Evolutionary conservation across 345 rosid species (phyloP).

Genomic region (Eucalyptus erythrocorys): DNA sequence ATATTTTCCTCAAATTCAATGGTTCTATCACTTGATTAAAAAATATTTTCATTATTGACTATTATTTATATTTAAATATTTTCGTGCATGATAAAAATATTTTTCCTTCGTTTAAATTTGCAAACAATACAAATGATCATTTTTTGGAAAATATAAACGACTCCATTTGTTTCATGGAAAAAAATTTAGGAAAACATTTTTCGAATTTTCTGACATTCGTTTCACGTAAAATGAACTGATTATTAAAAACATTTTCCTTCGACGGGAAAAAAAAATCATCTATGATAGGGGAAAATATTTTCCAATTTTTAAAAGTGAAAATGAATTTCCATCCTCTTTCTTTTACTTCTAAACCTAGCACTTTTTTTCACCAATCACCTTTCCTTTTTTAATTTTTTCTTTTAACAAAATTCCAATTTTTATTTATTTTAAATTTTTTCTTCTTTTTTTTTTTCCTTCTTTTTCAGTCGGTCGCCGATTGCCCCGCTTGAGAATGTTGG

Average conservation of each 20-base stretch:
- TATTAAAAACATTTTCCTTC: rapidly evolving
- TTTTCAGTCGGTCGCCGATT: rapidly evolving
- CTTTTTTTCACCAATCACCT: too few species aligned
- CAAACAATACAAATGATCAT: not conserved
- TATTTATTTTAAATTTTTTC: too few species aligned
- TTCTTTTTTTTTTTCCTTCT: rapidly evolving
- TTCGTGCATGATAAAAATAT: not conserved
- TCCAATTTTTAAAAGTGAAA: too few species aligned
- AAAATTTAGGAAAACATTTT: too few species aligned
- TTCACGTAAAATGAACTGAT: rapidly evolving
- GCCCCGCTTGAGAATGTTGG: too few species aligned
- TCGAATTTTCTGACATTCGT: rapidly evolving
- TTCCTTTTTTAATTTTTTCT: too few species aligned
- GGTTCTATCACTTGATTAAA: not conserved
- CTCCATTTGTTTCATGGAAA: rapidly evolving
- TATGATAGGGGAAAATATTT: rapidly evolving
- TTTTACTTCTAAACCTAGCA: too few species aligned
- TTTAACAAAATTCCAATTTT: too few species aligned
- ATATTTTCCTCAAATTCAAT: not conserved
- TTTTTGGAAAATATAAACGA: not conserved
- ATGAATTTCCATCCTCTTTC: too few species aligned
- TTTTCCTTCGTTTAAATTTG: not conserved
- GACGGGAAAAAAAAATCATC: rapidly evolving
- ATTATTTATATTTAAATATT: not conserved
- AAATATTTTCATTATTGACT: not conserved